Base-by-base conservation (phyloP, 108 stramenopile genomes). In the Asterionellopsis glacialis region DNA sequence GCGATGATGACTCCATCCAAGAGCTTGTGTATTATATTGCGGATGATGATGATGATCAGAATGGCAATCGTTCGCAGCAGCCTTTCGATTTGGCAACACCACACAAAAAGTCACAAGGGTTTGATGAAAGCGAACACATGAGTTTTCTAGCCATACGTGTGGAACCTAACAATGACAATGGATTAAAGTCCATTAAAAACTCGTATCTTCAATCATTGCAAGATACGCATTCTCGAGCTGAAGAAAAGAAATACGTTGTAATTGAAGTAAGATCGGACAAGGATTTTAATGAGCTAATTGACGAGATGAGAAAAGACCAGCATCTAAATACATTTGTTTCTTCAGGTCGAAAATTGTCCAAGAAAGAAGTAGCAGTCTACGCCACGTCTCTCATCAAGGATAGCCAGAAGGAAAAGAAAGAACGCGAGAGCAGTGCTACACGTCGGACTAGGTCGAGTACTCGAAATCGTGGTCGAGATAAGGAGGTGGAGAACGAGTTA, bases 91-190 rank as follows among this genome's bases (percentile, higher is more conserved):
- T 77, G 54, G 57, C 54, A 11, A 33, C 7, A 33, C 33, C 33
- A 5, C 7, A 33, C 33, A 33, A 33, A 33, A 33, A 33, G 7
- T 33, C 33, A 33, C 33, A 33, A 33, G 33, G 33, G 7, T 33
- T 33, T 33, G 33, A 33, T 33, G 33, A 33, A 33, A 33, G 33
- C 7, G 33, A 33, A 33, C 33, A 33, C 7, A 33, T 33, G 33
- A 33, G 33, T 33, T 67, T 85, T n/a, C 51, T 85, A 49, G 65
- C 75, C 1, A 64, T 85, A 45, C 55, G 67, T 11, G 62, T 81
- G n/a, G 45, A 15, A 11, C 83, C 83, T 9, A 63, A 63, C 12
- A 40, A 61, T 10, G 26, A 53, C 0, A 84, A 85, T 51, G 52
- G 56, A 9, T 50, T 82, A 16, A 23, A 39, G 13, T 52, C 50